Evolutionary conservation across 768 basidiomycete genomes (phyloP), one percentile per base, ranked within the genome.

Genomic region (Terana coerulea): DNA sequence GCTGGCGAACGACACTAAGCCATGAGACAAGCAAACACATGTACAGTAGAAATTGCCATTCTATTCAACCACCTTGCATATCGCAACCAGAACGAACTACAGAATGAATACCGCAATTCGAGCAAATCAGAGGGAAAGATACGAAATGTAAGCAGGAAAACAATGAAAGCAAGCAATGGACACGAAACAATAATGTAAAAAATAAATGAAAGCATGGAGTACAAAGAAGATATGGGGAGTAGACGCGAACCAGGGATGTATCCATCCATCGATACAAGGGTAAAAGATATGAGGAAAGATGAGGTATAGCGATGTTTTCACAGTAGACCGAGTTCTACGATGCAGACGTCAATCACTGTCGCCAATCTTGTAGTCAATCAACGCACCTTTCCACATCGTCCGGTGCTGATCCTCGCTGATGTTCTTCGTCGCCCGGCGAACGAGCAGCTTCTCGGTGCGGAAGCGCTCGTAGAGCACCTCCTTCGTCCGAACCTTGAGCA

Each of bases 401-500:
- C 83, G 79, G 59, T 83, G 74, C 62, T 90, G 80, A 57, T 83
- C 84, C 46, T 88, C 84, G 47, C 83, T 81, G 59, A 92, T 90
- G 57, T 82, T 78, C 59, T 79, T 77, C 19, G 91, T 92, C 19
- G 88, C 91, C 56, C 91, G 86, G 57, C 89, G 79, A 39, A 88
- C 90, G 17, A 94, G 80, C 50, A 94, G 79, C 69, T 92, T 92
- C 73, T 93, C 91, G 1, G 91, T 94, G 63, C 95, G 77, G 69
- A 86, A 98, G 61, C 85, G 86, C 74, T 98, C 95, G 67, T 98
- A 98, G 68, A 95, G 70, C 51, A 92, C 88, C 66, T 95, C 90
- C 60, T 85, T 85, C 28, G 93, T 95, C 52, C 82, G 83, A 39
- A 74, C 80, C 71, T 91, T 92, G 54, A 95, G 75, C 61, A 87